phyloP scores from a whole-genome alignment of 2,329 filamentous ascomycete species.

The Colletotrichum musae region DNA sequence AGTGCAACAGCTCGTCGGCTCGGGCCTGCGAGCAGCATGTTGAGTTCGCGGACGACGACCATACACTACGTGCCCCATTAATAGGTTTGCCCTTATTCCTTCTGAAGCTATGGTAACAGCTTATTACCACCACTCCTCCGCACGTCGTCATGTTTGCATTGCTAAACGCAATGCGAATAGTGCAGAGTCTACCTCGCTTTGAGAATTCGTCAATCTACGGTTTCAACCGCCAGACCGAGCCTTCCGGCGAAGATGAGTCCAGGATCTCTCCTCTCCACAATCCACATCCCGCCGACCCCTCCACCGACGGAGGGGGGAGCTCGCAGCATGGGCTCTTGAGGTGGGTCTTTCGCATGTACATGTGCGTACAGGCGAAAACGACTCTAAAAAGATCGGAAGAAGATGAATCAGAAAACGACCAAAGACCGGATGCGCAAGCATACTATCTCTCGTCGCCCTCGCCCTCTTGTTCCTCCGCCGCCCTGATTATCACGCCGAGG shows the following conservation, averaged over 20 bases:
- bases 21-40: not conserved
- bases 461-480: slow-evolving; percentile 10
- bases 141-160: slow-evolving; percentile 5
- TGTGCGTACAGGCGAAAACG: slow-evolving; percentile 2
- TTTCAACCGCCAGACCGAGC: slow-evolving; percentile 6
- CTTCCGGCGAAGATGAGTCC: not conserved
- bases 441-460: slow-evolving; percentile 3
- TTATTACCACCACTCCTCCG: slow-evolving; percentile 25
- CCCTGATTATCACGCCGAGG: slow-evolving; percentile 2
- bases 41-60: slow-evolving; percentile 4
- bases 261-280: slow-evolving; percentile 8
- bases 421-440: not conserved
- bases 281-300: slow-evolving; percentile 20
- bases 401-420: slow-evolving; percentile 3
- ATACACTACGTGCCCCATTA: not conserved
- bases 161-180: slow-evolving; percentile 5
- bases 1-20: slow-evolving; percentile 13
- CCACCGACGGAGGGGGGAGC: not conserved
- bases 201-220: not conserved
- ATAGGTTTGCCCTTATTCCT: slow-evolving; percentile 9
- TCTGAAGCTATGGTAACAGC: slow-evolving; percentile 36
- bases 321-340: not conserved
- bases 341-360: slow-evolving; percentile 7
- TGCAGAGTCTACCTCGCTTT: not conserved
- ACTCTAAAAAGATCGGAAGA: not conserved